A percentile compares a stretch with the other conserved stretches of the same genome.
These are phyloP conservation scores for Picochlorum sp. DNA, from an alignment of 139 green algal species.

Conservation along the genomic window DNA sequence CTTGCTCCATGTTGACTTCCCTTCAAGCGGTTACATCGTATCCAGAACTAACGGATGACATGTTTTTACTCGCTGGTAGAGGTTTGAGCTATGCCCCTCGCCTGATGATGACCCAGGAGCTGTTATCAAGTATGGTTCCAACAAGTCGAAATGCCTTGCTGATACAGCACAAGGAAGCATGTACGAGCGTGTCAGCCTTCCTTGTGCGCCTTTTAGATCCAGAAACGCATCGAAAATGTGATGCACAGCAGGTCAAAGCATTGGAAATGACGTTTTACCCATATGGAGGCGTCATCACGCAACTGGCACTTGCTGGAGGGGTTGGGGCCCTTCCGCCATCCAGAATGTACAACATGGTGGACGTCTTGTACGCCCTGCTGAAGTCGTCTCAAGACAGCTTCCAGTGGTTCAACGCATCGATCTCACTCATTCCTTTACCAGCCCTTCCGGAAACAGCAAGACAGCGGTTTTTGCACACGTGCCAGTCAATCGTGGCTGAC, in stretches of 20 bases:
- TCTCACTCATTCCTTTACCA: conserved; percentile 43
- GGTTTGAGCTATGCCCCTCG: conserved; percentile 45
- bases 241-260: conserved; percentile 7
- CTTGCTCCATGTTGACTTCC: conserved; percentile 32
- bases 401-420: conserved; percentile 39
- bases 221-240: conserved; percentile 8
- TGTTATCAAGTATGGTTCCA: conserved; percentile 52
- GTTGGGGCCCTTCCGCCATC: conserved; percentile 39
- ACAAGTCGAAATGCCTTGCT: conserved; percentile 33
- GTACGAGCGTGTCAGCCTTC: conserved; percentile 54
- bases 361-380: conserved; percentile 44
- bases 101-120: conserved; percentile 37
- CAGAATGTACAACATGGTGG: conserved; percentile 33
- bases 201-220: conserved; percentile 42
- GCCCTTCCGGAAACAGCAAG: conserved; percentile 33
- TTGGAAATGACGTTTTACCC: conserved; percentile 26
- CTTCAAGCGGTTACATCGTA: conserved; percentile 29
- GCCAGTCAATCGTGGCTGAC: conserved; percentile 15
- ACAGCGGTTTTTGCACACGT: conserved; percentile 30
- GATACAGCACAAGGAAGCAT: conserved; percentile 64
- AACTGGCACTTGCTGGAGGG: conserved; percentile 45
- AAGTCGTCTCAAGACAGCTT: conserved; percentile 20
- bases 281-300: conserved; percentile 23
- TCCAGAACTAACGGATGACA: conserved; percentile 69
- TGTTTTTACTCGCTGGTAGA: conserved; percentile 62